Base-by-base conservation (phyloP, 2,329 filamentous ascomycete genomes). In the Lomentospora prolificans region DNA sequence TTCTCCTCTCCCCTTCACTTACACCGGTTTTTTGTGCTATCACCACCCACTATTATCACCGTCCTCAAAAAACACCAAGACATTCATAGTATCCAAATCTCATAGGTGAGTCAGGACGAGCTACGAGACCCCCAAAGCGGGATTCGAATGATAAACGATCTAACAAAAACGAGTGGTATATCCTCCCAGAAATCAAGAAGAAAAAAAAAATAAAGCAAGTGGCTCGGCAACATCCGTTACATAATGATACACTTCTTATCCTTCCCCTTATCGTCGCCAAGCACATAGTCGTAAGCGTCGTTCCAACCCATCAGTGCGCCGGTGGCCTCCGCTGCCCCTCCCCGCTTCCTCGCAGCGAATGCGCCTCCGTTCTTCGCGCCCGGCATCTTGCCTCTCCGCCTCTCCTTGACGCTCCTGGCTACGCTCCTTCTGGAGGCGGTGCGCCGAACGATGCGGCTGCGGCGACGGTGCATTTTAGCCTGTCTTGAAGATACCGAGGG, bases 171-270 rank as follows among this genome's bases (percentile, higher is more conserved):
- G 48, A 51, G n/a, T 30, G 48, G 44, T 48, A 48, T 48, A 48
- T 27, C 44, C 44, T 33, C 33, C 39, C 17, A 54, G 22, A 27
- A 54, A 54, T 14, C 19, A 25, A 31, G 31, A 14, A 31, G 25
- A 30, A 31, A 46, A 27, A 12, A 33, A 52, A 52, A 28, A n/a
- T 22, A 22, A 36, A n/a, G 30, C 50, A n/a, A 8, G 14, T n/a
- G 50, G 6, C 8, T 7, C 39, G n/a, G 22, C 27, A 25, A 4
- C 30, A 36, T 28, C 30, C 46, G 44, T 72, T 65, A 82, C 79
- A 82, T 82, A 51, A 82, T 66, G 22, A 68, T 59, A 61, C 79
- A 82, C 62, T 76, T 81, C 63, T 69, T 75, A 14, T 74, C 70
- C 25, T 67, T 64, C 39, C 64, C 65, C 9, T 50, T 58, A 10